Percentiles rank a stretch among this genome's conserved stretches.
Conservation (phyloP, 306 rosid genomes). For the Pterocarpus macrocarpus region DNA sequence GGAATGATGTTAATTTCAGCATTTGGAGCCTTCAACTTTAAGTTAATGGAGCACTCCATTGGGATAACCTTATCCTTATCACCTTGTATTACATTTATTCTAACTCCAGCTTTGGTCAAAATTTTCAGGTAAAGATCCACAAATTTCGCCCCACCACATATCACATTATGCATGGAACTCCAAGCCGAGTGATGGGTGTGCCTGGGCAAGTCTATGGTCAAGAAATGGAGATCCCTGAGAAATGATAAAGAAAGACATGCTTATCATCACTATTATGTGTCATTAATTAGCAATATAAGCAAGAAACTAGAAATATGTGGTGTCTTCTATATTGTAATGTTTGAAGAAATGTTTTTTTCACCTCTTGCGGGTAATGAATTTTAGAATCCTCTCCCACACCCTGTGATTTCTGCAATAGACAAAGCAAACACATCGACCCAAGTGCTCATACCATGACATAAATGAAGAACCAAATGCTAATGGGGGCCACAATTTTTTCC, state of each 20-base stretch:
- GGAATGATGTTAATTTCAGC: constrained; percentile 61
- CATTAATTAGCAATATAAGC: constrained; percentile 16
- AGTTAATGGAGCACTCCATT: constrained; percentile 57
- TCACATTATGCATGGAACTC: constrained; percentile 88
- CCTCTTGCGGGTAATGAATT: constrained; percentile 65
- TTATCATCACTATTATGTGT: background rate
- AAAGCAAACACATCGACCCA: constrained; percentile 79
- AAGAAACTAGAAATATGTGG: constrained; percentile 14
- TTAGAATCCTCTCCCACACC: constrained; percentile 69
- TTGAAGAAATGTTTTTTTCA: constrained; percentile 36
- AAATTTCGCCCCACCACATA: constrained; percentile 75
- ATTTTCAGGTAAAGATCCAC: constrained; percentile 61
- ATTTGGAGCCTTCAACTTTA: constrained; percentile 63
- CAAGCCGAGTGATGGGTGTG: constrained; percentile 97
- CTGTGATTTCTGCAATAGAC: constrained; percentile 80
- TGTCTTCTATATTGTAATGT: background rate
- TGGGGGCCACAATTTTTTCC: constrained; percentile 78
- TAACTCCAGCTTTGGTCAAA: constrained; percentile 59
- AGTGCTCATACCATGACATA: constrained; percentile 92
- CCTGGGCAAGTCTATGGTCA: constrained; percentile 61
- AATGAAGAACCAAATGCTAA: constrained; percentile 67
- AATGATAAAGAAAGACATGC: background rate
- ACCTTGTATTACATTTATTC: constrained; percentile 70
- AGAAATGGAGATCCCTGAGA: constrained; percentile 65
- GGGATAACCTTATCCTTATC: constrained; percentile 71